Evolutionary conservation across 441 rosid genomes (phyloP).

Genomic region (Arabidopsis hybrid): DNA sequence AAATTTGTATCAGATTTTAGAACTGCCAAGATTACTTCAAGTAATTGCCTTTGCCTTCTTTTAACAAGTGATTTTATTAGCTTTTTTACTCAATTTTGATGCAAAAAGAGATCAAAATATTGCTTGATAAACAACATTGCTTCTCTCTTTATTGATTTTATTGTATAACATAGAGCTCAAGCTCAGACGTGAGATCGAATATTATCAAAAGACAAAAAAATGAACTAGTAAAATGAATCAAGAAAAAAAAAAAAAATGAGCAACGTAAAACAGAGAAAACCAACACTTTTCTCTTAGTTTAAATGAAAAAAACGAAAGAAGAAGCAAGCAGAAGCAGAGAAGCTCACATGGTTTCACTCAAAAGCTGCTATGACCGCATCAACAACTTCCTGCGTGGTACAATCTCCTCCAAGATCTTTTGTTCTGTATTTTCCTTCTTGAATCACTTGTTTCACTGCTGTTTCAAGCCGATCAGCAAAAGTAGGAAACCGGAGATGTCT

Average conservation of each 20-base stretch:
- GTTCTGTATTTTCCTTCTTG: slow-evolving; percentile 72
- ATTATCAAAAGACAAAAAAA: not conserved
- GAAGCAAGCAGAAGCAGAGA: not conserved
- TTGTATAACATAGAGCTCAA: slow-evolving; percentile 11
- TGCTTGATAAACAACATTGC: slow-evolving; percentile 1
- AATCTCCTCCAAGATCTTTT: slow-evolving; percentile 84
- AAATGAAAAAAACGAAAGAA: not conserved
- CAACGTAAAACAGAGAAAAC: not conserved
- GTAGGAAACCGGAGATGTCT: slow-evolving; percentile 93
- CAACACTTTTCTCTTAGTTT: not conserved
- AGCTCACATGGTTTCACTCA: slow-evolving; percentile 42
- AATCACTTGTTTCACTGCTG: slow-evolving; percentile 81
- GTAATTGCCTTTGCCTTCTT: slow-evolving; percentile 1
- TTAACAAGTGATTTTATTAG: slow-evolving; percentile 14
- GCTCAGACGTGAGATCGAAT: not conserved
- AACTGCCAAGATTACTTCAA: not conserved
- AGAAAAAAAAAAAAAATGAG: not conserved
- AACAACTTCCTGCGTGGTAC: slow-evolving; percentile 79
- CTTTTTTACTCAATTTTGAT: not conserved
- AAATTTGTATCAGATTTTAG: not conserved
- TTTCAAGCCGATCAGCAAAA: slow-evolving; percentile 87
- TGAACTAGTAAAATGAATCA: not conserved
- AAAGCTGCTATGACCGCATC: slow-evolving; percentile 62
- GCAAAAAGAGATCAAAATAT: not conserved
- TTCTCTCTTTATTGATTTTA: slow-evolving; percentile 26